Conservation (phyloP, 2,329 filamentous ascomycete species). For the Cephalotrichum gorgonifer region DNA sequence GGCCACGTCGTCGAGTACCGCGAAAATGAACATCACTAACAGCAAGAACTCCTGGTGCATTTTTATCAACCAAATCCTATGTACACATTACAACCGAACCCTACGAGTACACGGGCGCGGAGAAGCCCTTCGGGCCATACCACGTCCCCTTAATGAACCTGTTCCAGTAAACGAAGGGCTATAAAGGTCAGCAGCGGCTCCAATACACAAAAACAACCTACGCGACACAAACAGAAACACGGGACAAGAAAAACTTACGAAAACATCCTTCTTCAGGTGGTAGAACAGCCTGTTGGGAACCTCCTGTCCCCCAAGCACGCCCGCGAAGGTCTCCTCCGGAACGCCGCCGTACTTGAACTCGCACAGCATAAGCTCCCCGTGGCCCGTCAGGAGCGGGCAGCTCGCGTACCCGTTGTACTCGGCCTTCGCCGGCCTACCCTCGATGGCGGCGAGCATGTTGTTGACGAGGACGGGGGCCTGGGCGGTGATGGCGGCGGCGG, state of each 20-base stretch:
- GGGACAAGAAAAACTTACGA: conserved; percentile 10
- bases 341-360: conserved; percentile 37
- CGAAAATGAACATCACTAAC: no score
- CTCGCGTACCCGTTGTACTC: conserved; percentile 33
- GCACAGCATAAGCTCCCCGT: conserved; percentile 33
- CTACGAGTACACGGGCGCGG: background rate
- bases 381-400: conserved; percentile 32
- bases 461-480: conserved; percentile 31
- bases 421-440: conserved; percentile 19
- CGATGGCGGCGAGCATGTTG: conserved; percentile 25
- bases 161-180: conserved; percentile 18
- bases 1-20: no score
- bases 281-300: conserved; percentile 26
- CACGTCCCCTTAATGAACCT: conserved; percentile 20
- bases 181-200: background rate
- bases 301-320: conserved; percentile 24
- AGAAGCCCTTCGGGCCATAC: conserved; percentile 16
- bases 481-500: conserved; percentile 31
- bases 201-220: background rate
- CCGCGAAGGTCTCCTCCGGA: conserved; percentile 32
- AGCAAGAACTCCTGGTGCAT: no score
- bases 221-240: background rate
- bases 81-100: background rate
- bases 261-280: conserved; percentile 34
- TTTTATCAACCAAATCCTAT: background rate